Conservation (phyloP, 2,329 filamentous ascomycete genomes). For the Aschersonia sp. region DNA sequence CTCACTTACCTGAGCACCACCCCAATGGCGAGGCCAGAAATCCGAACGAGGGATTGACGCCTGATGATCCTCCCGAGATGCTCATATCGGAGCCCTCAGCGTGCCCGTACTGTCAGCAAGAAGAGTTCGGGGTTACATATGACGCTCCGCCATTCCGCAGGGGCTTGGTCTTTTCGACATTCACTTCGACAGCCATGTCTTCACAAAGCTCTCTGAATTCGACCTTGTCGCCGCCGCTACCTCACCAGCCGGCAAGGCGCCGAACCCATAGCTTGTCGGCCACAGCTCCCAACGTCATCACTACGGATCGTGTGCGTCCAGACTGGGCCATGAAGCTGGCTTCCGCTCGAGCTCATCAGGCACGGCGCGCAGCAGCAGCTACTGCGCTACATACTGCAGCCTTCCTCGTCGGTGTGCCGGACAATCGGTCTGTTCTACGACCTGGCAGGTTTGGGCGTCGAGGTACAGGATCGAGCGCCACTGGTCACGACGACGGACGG, state of each 20-base stretch:
- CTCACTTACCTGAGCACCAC: conserved; percentile 71
- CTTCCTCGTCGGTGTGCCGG: conserved; percentile 64
- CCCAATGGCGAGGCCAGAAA: conserved; percentile 27
- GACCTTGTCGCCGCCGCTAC: conserved; percentile 25
- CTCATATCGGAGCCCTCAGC: conserved; percentile 83
- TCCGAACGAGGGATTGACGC: conserved; percentile 20
- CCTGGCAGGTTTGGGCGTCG: conserved; percentile 43
- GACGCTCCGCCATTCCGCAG: conserved; percentile 77
- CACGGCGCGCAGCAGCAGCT: conserved; percentile 77
- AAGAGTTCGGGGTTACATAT: conserved; percentile 95
- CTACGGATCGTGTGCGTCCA: conserved; percentile 80
- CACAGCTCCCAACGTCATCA: conserved; percentile 72
- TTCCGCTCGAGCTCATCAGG: conserved; percentile 69
- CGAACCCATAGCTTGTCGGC: conserved; percentile 57
- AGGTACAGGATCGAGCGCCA: conserved; percentile 20
- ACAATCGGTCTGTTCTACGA: conserved; percentile 31
- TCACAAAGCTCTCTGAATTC: conserved; percentile 71
- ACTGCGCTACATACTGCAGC: conserved; percentile 91
- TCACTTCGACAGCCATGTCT: conserved; percentile 60
- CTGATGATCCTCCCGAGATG: conserved; percentile 42
- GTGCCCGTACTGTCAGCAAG: conserved; percentile 89
- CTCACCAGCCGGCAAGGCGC: conserved; percentile 23
- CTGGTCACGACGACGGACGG: conserved; percentile 9
- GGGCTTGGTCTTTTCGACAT: conserved; percentile 56
- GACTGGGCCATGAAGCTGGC: conserved; percentile 90